A percentile compares a stretch with the other conserved stretches of the same genome.
Evolutionary conservation across 2,329 filamentous ascomycete genomes (phyloP).

Genomic region (Epichloe coenophiala): DNA sequence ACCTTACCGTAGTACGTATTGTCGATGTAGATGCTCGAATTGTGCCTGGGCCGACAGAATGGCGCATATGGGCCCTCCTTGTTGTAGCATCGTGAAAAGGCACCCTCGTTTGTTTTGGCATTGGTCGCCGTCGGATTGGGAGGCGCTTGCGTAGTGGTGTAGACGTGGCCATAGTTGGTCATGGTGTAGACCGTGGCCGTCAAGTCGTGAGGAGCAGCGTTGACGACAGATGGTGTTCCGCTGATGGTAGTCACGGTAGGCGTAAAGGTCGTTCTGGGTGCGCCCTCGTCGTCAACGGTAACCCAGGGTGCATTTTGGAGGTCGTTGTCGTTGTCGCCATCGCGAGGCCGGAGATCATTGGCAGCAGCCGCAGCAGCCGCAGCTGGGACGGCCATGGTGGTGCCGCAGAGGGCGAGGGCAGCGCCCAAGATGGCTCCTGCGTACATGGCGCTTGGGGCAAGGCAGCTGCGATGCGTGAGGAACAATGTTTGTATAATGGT

Average conservation of each 20-base stretch:
- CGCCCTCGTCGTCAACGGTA: conserved; percentile 32
- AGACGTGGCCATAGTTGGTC: conserved; percentile 21
- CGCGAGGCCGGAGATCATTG: conserved; percentile 7
- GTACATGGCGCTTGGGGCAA: conserved; percentile 15
- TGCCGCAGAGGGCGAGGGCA: conserved; percentile 12
- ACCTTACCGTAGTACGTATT: conserved; percentile 37
- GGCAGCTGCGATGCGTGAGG: neutral
- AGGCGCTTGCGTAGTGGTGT: conserved; percentile 28
- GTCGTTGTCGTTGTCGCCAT: conserved; percentile 10
- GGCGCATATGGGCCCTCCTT: conserved; percentile 32
- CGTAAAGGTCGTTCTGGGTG: conserved; percentile 32
- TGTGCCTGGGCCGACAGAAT: conserved; percentile 35
- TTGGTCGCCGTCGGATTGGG: conserved; percentile 30
- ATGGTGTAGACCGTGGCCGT: conserved; percentile 30
- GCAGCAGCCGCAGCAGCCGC: neutral
- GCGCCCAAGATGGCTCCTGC: conserved; percentile 16
- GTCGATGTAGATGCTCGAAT: conserved; percentile 29
- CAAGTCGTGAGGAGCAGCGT: conserved; percentile 31
- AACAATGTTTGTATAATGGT: no score
- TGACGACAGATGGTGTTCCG: conserved; percentile 26
- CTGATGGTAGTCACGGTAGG: conserved; percentile 32
- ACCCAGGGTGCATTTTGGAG: conserved; percentile 32
- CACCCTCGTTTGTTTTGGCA: conserved; percentile 27
- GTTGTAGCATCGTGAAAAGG: conserved; percentile 38
- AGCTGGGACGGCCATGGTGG: conserved; percentile 17